Percentiles rank a stretch among this genome's conserved stretches.
Evolutionary conservation across 257 asterid species (phyloP).

Genomic region (Solanum lignicaule): DNA sequence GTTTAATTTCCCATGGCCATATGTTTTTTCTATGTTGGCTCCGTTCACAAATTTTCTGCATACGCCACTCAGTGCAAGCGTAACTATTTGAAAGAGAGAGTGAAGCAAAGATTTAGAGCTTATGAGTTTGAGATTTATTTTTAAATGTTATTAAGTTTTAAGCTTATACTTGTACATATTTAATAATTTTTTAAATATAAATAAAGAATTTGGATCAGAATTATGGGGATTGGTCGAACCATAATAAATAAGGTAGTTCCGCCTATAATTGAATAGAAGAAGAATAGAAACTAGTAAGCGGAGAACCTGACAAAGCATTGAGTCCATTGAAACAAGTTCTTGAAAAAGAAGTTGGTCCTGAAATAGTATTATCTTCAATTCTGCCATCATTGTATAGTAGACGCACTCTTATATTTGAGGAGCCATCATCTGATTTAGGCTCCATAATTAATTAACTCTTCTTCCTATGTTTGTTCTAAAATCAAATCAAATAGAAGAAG

Average conservation of each 20-base stretch:
- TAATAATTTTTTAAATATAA: too few species aligned
- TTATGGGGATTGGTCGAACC: too few species aligned
- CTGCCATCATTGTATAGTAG: neutral
- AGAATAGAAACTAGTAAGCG: neutral
- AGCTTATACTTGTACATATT: neutral
- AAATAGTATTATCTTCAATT: neutral
- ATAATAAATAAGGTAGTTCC: too few species aligned
- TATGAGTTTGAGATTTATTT: neutral
- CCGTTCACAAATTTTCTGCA: too few species aligned
- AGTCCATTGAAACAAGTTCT: constrained; percentile 86
- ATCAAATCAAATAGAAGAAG: neutral
- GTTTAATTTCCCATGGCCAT: too few species aligned
- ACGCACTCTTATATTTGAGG: constrained; percentile 9
- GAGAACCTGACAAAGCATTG: constrained; percentile 60
- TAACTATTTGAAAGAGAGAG: neutral
- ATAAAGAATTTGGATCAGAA: too few species aligned
- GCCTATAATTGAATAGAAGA: neutral
- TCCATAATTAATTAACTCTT: constrained; percentile 8
- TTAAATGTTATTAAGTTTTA: too few species aligned
- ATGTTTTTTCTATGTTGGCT: too few species aligned
- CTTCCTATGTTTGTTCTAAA: neutral
- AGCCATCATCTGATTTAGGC: constrained; percentile 1
- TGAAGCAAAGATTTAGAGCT: too few species aligned
- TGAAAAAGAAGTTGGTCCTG: constrained; percentile 44
- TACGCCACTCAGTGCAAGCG: too few species aligned